Evolutionary conservation across 2,329 filamentous ascomycete species (phyloP), one percentile per base, ranked within the genome.

Genomic region (Pestalotiopsis sp.): DNA sequence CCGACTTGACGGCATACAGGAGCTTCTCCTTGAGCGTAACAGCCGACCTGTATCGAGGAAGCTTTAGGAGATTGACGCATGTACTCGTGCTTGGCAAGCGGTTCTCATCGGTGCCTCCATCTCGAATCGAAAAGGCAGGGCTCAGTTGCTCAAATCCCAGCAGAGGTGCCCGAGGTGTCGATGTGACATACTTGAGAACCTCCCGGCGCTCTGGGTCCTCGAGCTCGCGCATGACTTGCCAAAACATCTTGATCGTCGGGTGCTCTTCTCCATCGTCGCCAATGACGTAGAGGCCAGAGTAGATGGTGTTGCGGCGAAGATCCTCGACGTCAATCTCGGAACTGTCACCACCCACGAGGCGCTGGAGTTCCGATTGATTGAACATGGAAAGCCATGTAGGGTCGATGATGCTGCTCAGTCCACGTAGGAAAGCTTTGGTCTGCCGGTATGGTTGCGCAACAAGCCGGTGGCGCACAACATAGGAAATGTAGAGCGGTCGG

Each of bases 301-400:
- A 99, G 2, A 89, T 81, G 0, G 96, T 98, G 80, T 98, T 93
- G 66, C 85, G 85, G 27, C 95, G 90, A 55, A 98, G 86, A 78
- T 99, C 96, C 36, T 92, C 89, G 45, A 99, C 87, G 75, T 98
- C 92, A 69, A 99, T 97, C 70, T 93, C 91, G 11, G 91, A 91
- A 36, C 90, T 91, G 74, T 97, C 94, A 58, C 96, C 96, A 66
- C 94, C 93, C 17, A 99, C 92, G 5, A 99, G 90, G 1, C 93
- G 96, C 81, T 98, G 96, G 4, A 99, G 87, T 79, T 99, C 96
- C 3, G 90, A 90, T 79, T 98, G 95, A 79, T 99, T 99, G 85
- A 99, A 99, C 96, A 99, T 98, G 75, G 92, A 94, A 4, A 99
- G 87, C 96, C 96, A 99, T 3, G 90, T 89, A 0, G 95, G 95